phyloP scores from a whole-genome alignment of 2,329 filamentous ascomycete species.

The Triangularia verruculosa region DNA sequence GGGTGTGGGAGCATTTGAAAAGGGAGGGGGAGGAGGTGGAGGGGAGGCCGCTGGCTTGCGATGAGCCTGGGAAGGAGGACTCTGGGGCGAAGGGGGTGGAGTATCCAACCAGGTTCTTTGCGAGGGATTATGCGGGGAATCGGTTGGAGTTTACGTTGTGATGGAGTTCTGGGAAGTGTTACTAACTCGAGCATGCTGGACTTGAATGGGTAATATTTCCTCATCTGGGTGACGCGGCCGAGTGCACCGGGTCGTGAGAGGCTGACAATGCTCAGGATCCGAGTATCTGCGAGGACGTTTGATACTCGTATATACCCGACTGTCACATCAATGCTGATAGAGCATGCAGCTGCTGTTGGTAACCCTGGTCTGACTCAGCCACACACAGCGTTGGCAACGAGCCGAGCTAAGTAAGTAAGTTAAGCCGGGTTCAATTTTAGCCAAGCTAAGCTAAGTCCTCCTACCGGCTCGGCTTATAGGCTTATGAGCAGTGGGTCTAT shows the following conservation, averaged over 20 bases:
- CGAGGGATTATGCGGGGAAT: conserved; percentile 55
- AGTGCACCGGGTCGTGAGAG: too few relatives aligned
- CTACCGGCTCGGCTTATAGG: too few relatives aligned
- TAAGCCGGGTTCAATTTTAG: too few relatives aligned
- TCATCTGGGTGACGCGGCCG: too few relatives aligned
- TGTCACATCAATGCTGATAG: not conserved
- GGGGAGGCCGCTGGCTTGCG: conserved; percentile 50
- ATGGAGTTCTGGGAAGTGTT: too few relatives aligned
- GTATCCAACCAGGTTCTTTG: conserved; percentile 61
- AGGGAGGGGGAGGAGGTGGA: conserved; percentile 39
- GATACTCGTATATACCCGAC: not conserved
- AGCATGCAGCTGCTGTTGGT: not conserved
- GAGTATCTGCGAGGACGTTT: not conserved
- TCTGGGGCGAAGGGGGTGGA: conserved; percentile 48
- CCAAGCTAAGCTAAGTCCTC: too few relatives aligned
- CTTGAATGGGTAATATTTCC: too few relatives aligned
- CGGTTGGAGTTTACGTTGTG: conserved; percentile 51
- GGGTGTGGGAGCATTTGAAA: conserved; percentile 51
- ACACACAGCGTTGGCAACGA: too few relatives aligned
- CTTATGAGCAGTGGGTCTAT: too few relatives aligned
- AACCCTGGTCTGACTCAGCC: not conserved
- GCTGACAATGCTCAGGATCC: too few relatives aligned
- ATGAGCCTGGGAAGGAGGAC: conserved; percentile 49
- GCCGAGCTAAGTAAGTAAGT: too few relatives aligned
- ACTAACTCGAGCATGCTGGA: too few relatives aligned